Conservation (phyloP, 345 rosid genomes). For the Brassica rapa region DNA sequence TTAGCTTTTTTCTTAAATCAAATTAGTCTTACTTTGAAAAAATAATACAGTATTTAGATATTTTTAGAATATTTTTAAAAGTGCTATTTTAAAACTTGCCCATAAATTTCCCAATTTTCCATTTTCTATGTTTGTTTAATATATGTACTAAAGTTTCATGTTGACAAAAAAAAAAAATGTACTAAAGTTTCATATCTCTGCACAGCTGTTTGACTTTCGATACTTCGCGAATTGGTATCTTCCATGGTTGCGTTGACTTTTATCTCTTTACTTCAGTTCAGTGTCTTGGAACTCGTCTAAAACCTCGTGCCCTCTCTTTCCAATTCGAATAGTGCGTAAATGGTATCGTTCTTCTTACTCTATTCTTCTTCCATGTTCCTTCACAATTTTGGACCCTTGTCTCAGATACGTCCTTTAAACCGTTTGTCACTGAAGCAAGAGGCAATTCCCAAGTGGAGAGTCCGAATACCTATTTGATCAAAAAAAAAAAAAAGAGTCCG, state of each 20-base stretch:
- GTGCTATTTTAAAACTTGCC: background rate
- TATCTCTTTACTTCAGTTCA: constrained; percentile 5
- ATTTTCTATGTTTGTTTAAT: background rate
- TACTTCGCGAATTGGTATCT: constrained; percentile 11
- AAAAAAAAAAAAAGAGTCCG: too few species aligned
- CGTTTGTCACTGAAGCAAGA: constrained; percentile 52
- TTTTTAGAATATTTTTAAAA: too few species aligned
- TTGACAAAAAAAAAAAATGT: too few species aligned
- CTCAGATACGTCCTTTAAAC: constrained; percentile 17
- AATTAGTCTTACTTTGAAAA: too few species aligned
- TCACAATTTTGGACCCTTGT: background rate
- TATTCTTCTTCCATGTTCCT: background rate
- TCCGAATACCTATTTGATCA: constrained; percentile 63
- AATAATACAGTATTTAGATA: too few species aligned
- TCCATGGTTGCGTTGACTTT: constrained; percentile 33
- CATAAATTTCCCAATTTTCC: background rate
- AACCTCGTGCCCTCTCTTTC: constrained; percentile 3
- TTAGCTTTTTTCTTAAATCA: too few species aligned
- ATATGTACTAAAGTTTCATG: background rate
- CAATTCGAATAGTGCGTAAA: constrained; percentile 29
- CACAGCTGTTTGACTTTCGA: constrained; percentile 37
- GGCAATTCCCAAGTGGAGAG: constrained; percentile 58
- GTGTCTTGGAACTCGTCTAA: constrained; percentile 32
- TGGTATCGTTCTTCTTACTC: background rate
- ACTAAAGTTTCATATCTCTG: background rate